Evolutionary conservation across 2,329 filamentous ascomycete species (phyloP).

Genomic region (Scolecobasidium constrictum): DNA sequence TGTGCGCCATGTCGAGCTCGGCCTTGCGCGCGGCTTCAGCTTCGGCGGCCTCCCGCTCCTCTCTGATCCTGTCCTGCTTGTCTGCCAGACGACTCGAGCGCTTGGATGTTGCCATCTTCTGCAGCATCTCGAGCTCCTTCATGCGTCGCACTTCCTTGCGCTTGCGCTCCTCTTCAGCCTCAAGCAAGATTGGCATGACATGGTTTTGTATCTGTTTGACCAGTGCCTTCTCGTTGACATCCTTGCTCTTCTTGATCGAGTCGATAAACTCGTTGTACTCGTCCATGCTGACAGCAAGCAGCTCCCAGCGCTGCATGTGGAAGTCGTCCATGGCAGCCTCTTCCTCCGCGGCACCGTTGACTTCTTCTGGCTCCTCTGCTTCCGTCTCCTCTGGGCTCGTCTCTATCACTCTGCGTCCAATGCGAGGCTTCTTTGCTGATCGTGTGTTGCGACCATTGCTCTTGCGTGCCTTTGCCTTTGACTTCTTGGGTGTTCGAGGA

Average conservation of each 20-base stretch:
- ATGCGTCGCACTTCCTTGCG: constrained; percentile 66
- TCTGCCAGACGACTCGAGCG: constrained; percentile 80
- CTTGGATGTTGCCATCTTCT: constrained; percentile 89
- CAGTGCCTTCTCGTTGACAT: constrained; percentile 75
- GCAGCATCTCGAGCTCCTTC: constrained; percentile 68
- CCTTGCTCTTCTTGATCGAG: constrained; percentile 62
- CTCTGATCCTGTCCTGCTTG: constrained; percentile 66
- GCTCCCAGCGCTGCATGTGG: constrained; percentile 79
- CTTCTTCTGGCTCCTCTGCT: constrained; percentile 28
- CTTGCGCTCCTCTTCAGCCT: constrained; percentile 56
- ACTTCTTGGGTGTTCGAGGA: constrained; percentile 38
- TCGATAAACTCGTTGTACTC: constrained; percentile 66
- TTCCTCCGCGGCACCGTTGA: constrained; percentile 23
- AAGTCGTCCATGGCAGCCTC: constrained; percentile 42
- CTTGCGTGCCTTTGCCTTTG: constrained; percentile 46
- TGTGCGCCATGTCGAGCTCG: constrained; percentile 53
- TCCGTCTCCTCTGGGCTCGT: constrained; percentile 23
- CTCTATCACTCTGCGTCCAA: constrained; percentile 33
- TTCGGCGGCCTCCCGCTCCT: constrained; percentile 60
- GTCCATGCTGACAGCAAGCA: constrained; percentile 67
- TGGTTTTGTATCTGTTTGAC: constrained; percentile 62
- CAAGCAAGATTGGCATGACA: constrained; percentile 74
- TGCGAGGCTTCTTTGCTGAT: constrained; percentile 61
- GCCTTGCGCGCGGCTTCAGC: constrained; percentile 54
- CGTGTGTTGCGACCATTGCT: constrained; percentile 46